Evolutionary conservation across 371 early-diverging fungal species (phyloP).

Genomic region (Batrachochytrium dendrobatidis): DNA sequence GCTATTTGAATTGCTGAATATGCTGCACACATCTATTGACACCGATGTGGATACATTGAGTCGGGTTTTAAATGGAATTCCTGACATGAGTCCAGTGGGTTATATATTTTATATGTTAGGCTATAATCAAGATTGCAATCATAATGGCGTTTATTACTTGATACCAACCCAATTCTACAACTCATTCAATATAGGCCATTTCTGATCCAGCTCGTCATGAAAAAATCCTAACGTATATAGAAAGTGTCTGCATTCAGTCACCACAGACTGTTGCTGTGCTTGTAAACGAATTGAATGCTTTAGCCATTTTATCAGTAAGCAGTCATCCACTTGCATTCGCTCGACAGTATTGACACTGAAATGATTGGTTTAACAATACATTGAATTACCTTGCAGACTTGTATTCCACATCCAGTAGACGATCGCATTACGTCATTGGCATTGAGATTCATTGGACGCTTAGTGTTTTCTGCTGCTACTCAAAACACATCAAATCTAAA

Average conservation of each 20-base stretch:
- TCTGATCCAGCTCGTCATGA: slow-evolving; percentile 2
- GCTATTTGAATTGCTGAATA: too few species aligned
- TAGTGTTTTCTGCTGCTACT: too few species aligned
- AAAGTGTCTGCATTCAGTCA: background rate
- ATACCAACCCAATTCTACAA: too few species aligned
- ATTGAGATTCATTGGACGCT: background rate
- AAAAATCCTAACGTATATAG: background rate
- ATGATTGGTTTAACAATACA: too few species aligned
- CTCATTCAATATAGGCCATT: slow-evolving; percentile 1
- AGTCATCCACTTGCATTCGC: background rate
- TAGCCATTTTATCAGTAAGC: background rate
- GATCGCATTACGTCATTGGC: slow-evolving; percentile 1
- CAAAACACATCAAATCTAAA: too few species aligned
- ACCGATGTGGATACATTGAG: too few species aligned
- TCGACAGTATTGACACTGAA: background rate
- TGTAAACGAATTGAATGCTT: background rate
- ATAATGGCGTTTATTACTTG: background rate
- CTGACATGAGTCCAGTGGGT: background rate
- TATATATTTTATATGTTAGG: background rate
- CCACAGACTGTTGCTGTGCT: background rate
- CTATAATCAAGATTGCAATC: background rate
- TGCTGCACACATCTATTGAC: too few species aligned
- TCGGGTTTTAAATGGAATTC: background rate
- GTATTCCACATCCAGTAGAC: background rate
- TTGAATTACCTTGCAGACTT: background rate